A percentile compares a stretch with the other conserved stretches of the same genome.
These are phyloP conservation scores for Auriscalpium vulgare DNA, from an alignment of 768 basidiomycete species.

Conservation along the genomic window DNA sequence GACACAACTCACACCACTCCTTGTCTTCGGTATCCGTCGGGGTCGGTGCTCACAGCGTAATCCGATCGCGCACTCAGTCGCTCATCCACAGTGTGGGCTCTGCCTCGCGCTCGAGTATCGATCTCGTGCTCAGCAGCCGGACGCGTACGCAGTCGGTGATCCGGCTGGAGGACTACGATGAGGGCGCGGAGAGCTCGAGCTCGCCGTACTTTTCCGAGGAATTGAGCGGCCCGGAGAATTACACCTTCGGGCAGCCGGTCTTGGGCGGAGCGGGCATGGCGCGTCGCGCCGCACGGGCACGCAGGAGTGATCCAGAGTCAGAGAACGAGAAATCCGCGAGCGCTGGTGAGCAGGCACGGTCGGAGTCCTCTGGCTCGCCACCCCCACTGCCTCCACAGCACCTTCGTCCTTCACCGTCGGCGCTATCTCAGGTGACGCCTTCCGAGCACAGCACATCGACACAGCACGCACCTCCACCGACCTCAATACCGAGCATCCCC, in stretches of 20 bases:
- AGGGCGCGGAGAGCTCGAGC: conserved; percentile 32
- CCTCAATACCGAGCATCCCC: background rate
- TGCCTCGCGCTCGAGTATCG: conserved; percentile 54
- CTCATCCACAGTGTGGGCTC: conserved; percentile 57
- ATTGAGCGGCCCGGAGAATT: conserved; percentile 51
- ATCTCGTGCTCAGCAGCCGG: conserved; percentile 39
- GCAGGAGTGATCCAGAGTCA: conserved; percentile 12
- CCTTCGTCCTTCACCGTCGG: conserved; percentile 13
- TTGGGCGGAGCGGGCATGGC: conserved; percentile 28
- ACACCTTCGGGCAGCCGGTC: conserved; percentile 65
- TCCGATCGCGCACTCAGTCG: conserved; percentile 59
- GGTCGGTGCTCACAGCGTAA: conserved; percentile 19
- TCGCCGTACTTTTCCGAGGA: conserved; percentile 33
- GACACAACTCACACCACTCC: conserved; percentile 21
- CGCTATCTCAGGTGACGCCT: conserved; percentile 12
- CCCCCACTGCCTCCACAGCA: conserved; percentile 3
- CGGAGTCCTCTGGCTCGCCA: conserved; percentile 2
- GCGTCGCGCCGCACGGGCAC: conserved; percentile 16
- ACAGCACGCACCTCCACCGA: conserved; percentile 4
- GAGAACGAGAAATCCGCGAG: conserved; percentile 11
- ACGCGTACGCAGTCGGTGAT: conserved; percentile 60
- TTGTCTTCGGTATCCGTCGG: conserved; percentile 14
- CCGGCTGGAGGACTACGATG: conserved; percentile 42
- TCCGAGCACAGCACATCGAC: conserved; percentile 4
- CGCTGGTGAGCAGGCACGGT: conserved; percentile 12